Evolutionary conservation across 805 yeast species (phyloP).

Genomic region (Lipomyces orientalis): DNA sequence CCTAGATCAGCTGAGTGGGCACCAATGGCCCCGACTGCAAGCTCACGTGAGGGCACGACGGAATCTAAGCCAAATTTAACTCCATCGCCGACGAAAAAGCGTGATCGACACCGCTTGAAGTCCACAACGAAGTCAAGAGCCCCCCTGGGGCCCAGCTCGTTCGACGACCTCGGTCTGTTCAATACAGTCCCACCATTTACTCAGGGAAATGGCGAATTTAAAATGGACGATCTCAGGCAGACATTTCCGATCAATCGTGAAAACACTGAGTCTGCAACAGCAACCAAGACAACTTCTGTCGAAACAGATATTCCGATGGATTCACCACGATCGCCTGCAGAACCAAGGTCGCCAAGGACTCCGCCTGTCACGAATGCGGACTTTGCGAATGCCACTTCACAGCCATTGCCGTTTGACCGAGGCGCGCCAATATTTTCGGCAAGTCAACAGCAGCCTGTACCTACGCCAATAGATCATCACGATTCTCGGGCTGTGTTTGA

Average conservation of each 20-base stretch:
- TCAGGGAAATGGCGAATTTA: constrained; percentile 42
- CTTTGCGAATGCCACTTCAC: background rate
- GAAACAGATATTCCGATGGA: constrained; percentile 27
- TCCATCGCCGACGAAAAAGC: constrained; percentile 18
- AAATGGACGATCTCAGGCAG: constrained; percentile 38
- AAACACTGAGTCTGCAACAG: background rate
- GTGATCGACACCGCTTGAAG: constrained; percentile 6
- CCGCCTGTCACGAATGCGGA: background rate
- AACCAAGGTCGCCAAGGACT: background rate
- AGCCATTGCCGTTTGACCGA: constrained; percentile 30
- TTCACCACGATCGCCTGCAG: constrained; percentile 15
- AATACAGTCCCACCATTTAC: constrained; percentile 41
- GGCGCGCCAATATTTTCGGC: constrained; percentile 19
- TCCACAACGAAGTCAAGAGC: constrained; percentile 1
- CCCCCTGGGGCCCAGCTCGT: background rate
- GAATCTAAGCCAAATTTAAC: constrained; percentile 1
- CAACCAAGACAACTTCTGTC: background rate
- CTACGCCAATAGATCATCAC: constrained; percentile 35
- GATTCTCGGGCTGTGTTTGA: constrained; percentile 34
- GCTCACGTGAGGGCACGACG: background rate
- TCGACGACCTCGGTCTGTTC: constrained; percentile 12
- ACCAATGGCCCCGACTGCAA: background rate
- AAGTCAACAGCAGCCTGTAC: constrained; percentile 5
- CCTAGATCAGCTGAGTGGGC: background rate
- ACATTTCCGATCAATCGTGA: constrained; percentile 13